Evolutionary conservation across 805 yeast genomes (phyloP).

Genomic region (Henningerozyma blattae): DNA sequence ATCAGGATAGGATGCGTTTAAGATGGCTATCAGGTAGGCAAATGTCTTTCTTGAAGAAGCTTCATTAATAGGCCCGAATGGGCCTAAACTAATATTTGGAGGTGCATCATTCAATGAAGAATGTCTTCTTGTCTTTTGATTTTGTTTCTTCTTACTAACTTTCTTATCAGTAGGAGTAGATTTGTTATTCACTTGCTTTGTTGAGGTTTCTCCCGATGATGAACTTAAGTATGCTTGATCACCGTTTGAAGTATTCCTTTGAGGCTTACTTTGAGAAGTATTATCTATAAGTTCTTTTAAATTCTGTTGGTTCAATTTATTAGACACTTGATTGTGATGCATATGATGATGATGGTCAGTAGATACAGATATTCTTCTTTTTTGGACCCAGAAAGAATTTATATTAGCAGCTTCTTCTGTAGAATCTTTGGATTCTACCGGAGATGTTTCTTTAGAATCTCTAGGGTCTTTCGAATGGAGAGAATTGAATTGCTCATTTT

Average conservation of each 20-base stretch:
- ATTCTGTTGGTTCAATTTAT: conserved; percentile 25
- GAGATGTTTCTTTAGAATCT: conserved; percentile 1
- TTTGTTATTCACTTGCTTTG: conserved; percentile 5
- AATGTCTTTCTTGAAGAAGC: conserved; percentile 81
- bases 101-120: conserved; percentile 18
- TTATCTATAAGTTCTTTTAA: conserved; percentile 22
- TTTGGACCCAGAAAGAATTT: conserved; percentile 29
- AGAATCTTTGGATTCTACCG: conserved; percentile 7
- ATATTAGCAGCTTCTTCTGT: conserved; percentile 3
- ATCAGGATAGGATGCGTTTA: conserved; percentile 90
- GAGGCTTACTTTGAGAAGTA: too few species aligned
- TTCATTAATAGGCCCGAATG: conserved; percentile 86
- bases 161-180: too few species aligned
- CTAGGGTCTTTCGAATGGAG: conserved; percentile 13
- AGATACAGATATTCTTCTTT: conserved; percentile 29
- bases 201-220: conserved; percentile 18
- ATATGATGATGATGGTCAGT: conserved; percentile 2
- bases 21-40: conserved; percentile 79
- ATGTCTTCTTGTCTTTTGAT: conserved; percentile 13
- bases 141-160: too few species aligned
- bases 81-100: conserved; percentile 32
- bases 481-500: conserved; percentile 25
- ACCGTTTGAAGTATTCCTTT: too few species aligned
- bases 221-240: conserved; percentile 21
- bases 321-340: conserved; percentile 17